Percentiles rank a stretch among this genome's conserved stretches.
Evolutionary conservation across 2,329 filamentous ascomycete genomes (phyloP).

Genomic region (Alternaria consortialis): DNA sequence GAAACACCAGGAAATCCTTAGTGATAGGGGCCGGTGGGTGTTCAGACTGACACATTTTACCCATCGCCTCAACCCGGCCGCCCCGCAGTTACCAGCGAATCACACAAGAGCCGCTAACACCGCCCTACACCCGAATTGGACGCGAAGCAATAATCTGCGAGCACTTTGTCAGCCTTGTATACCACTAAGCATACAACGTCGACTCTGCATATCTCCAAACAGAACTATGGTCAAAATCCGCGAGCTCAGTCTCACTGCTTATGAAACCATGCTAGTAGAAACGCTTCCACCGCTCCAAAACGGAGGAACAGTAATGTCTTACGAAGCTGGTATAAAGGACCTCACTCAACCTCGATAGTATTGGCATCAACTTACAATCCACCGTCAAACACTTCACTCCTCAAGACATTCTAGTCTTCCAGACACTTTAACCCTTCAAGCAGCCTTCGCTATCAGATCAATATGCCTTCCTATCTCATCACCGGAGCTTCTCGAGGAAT

Average conservation of each 20-base stretch:
- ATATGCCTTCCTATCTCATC: constrained; percentile 46
- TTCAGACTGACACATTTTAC: neutral
- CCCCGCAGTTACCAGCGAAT: neutral
- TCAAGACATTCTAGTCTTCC: neutral
- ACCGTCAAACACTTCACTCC: neutral
- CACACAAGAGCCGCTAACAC: neutral
- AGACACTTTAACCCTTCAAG: neutral
- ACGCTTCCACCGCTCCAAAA: neutral
- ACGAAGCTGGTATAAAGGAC: neutral
- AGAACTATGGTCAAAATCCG: neutral
- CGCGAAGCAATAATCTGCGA: constrained; percentile 17
- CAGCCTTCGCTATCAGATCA: neutral
- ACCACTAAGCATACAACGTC: neutral
- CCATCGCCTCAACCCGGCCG: neutral
- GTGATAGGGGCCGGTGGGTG: neutral
- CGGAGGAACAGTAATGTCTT: neutral
- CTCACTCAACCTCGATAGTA: neutral
- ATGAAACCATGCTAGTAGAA: neutral
- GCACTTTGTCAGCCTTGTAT: neutral
- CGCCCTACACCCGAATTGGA: constrained; percentile 2
- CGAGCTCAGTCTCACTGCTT: neutral
- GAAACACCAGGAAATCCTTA: neutral
- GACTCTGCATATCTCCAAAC: neutral
- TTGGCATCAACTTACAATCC: neutral
- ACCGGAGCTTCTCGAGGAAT: constrained; percentile 47